Evolutionary conservation across 805 yeast genomes (phyloP).

Genomic region (Saturnispora saitoi): DNA sequence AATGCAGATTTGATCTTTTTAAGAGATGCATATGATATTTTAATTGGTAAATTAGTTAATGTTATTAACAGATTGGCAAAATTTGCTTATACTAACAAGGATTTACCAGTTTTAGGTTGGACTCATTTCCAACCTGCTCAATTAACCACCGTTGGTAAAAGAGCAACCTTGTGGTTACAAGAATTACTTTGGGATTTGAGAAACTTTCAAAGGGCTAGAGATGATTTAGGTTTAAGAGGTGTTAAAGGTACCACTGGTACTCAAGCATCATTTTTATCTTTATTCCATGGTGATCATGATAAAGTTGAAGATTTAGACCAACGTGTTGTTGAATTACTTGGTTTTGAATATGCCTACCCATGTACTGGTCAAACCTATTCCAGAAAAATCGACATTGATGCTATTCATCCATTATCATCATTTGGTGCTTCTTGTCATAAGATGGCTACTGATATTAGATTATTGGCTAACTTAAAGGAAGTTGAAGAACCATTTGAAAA

Average conservation of each 20-base stretch:
- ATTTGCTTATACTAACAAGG: slow-evolving; percentile 89
- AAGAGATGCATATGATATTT: slow-evolving; percentile 88
- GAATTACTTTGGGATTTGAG: slow-evolving; percentile 96
- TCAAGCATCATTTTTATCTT: slow-evolving; percentile 89
- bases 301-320: slow-evolving; percentile 90
- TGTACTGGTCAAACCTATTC: slow-evolving; percentile 99
- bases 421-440: slow-evolving; percentile 96
- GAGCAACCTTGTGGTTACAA: slow-evolving; percentile 96
- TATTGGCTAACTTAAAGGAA: slow-evolving; percentile 94
- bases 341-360: slow-evolving; percentile 92
- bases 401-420: slow-evolving; percentile 83
- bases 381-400: slow-evolving; percentile 94
- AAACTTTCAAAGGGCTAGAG: slow-evolving; percentile 91
- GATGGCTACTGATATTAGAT: slow-evolving; percentile 93
- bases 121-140: slow-evolving; percentile 99
- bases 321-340: slow-evolving; percentile 85
- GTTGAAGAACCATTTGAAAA: slow-evolving; percentile 97
- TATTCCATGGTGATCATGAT: slow-evolving; percentile 95
- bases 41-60: slow-evolving; percentile 91
- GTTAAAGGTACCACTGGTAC: slow-evolving; percentile 99
- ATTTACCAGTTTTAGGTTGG: slow-evolving; percentile 96
- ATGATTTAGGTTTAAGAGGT: slow-evolving; percentile 93
- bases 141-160: slow-evolving; percentile 95
- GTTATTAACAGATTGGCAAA: slow-evolving; percentile 84
- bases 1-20: slow-evolving; percentile 95